Conservation (phyloP, 768 basidiomycete species). For the Pisolithus tinctorius region DNA sequence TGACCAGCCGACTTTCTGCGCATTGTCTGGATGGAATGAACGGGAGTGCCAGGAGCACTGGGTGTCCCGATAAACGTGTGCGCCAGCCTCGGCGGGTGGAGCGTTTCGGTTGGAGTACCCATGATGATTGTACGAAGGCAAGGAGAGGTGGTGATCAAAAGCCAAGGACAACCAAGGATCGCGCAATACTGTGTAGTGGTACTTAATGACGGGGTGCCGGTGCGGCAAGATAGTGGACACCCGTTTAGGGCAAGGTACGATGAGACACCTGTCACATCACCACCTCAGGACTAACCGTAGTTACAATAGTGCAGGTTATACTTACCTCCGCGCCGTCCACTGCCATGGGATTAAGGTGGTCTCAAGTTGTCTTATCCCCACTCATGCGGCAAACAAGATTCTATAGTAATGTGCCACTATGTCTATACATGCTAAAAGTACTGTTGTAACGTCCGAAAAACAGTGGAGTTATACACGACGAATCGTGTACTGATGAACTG, state of each 20-base stretch:
- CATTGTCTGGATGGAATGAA: constrained; percentile 89
- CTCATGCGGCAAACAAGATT: too few species aligned
- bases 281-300: not conserved
- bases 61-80: constrained; percentile 68
- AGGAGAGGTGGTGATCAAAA: constrained; percentile 1
- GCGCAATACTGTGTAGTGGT: too few species aligned
- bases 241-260: not conserved
- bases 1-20: constrained; percentile 88
- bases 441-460: too few species aligned
- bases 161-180: not conserved
- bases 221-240: too few species aligned
- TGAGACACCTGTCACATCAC: not conserved
- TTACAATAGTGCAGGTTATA: not conserved
- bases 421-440: too few species aligned
- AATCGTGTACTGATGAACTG: too few species aligned
- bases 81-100: constrained; percentile 71
- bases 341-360: too few species aligned
- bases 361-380: too few species aligned
- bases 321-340: too few species aligned
- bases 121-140: constrained; percentile 18
- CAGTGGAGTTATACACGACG: too few species aligned
- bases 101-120: constrained; percentile 25
- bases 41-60: constrained; percentile 76
- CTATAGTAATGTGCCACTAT: too few species aligned
- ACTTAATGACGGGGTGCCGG: too few species aligned